Conservation (phyloP, 805 yeast species). For the Kuraishia piskuri region DNA sequence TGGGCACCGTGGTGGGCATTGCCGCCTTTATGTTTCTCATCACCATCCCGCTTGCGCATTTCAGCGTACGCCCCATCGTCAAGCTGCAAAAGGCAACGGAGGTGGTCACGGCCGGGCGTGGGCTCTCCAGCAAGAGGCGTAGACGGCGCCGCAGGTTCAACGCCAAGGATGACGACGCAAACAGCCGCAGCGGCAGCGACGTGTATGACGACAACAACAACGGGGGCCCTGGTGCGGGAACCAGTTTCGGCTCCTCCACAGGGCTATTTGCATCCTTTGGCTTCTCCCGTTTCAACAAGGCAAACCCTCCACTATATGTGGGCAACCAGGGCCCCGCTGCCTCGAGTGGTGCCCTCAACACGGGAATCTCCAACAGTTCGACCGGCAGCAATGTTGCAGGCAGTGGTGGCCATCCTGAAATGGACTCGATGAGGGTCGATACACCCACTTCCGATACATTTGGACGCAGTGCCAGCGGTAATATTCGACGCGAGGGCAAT, state of each 20-base stretch:
- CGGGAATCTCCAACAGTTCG: too few relatives aligned
- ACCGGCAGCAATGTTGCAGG: too few relatives aligned
- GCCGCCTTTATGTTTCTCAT: constrained; percentile 65
- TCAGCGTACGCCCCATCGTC: constrained; percentile 77
- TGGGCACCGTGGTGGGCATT: constrained; percentile 71
- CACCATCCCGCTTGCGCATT: constrained; percentile 80
- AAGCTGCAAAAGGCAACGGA: constrained; percentile 79
- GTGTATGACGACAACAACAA: constrained; percentile 18
- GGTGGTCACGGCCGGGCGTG: constrained; percentile 40
- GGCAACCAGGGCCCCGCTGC: neutral
- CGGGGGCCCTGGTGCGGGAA: neutral
- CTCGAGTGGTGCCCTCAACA: too few relatives aligned
- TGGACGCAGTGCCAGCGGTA: neutral
- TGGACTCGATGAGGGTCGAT: neutral
- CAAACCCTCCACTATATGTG: neutral
- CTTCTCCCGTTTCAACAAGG: neutral
- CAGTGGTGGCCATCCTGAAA: too few relatives aligned
- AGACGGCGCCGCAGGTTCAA: constrained; percentile 11
- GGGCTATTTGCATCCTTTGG: neutral
- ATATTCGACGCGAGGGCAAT: neutral
- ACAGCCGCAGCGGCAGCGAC: constrained; percentile 9
- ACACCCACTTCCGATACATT: neutral
- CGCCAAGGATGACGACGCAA: constrained; percentile 18
- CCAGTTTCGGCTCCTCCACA: neutral
- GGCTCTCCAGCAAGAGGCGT: constrained; percentile 14